A percentile compares a stretch with the other conserved stretches of the same genome.
phyloP scores from a whole-genome alignment of 192 early-diverging fungal genomes.

The Coemansia sp. region DNA sequence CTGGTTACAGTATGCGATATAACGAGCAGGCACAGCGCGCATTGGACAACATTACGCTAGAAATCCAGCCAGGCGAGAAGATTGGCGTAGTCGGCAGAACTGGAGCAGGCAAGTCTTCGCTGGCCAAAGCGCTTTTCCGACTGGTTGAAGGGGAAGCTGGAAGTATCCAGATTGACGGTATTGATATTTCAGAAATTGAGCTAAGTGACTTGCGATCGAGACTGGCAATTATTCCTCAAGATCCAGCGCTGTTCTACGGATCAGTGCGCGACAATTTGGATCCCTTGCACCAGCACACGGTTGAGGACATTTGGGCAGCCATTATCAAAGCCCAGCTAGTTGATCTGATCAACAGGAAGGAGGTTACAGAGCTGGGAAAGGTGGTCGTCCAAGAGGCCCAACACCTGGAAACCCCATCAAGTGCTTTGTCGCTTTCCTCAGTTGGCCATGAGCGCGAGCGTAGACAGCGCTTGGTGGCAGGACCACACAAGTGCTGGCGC shows the following conservation, averaged over 20 bases:
- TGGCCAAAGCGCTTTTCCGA: conserved; percentile 59
- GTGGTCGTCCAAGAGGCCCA: neutral
- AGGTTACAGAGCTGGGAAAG: neutral
- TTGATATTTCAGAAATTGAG: conserved; percentile 58
- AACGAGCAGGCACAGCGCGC: conserved; percentile 24
- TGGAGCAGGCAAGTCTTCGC: conserved; percentile 62
- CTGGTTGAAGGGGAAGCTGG: conserved; percentile 56
- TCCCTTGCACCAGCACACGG: conserved; percentile 56
- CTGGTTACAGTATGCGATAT: conserved; percentile 43
- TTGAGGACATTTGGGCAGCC: conserved; percentile 66
- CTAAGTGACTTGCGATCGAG: conserved; percentile 52
- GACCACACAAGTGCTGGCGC: conserved; percentile 11
- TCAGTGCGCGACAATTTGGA: conserved; percentile 70
- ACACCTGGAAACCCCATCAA: conserved; percentile 40
- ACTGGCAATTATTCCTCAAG: conserved; percentile 65
- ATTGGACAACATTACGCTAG: conserved; percentile 38
- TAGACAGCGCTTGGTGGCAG: neutral
- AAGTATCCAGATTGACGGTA: conserved; percentile 55
- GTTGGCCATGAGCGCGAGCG: conserved; percentile 9
- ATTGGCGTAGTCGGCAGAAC: conserved; percentile 58
- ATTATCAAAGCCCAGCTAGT: conserved; percentile 44
- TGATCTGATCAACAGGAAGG: conserved; percentile 9
- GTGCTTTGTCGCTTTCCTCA: conserved; percentile 1
- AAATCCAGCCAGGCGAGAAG: conserved; percentile 56
- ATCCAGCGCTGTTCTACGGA: conserved; percentile 67